A percentile compares a stretch with the other conserved stretches of the same genome.
Evolutionary conservation across 2,329 filamentous ascomycete genomes (phyloP).

Genomic region (Aspergillus calidoustus): DNA sequence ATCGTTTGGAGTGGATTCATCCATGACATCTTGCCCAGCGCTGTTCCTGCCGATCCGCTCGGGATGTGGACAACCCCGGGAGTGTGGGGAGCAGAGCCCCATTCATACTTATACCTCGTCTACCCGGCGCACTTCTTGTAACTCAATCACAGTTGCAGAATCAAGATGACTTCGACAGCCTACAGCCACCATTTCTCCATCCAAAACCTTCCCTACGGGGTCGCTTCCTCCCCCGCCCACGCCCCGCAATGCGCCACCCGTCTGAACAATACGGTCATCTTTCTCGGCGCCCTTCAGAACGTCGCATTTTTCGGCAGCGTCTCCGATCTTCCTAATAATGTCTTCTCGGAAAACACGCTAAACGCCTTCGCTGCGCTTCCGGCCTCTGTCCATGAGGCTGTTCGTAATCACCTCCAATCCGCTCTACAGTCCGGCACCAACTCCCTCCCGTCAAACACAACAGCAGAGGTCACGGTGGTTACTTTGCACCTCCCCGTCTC

Average conservation of each 20-base stretch:
- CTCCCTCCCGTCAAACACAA: conserved; percentile 22
- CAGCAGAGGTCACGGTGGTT: conserved; percentile 45
- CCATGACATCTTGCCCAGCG: neutral
- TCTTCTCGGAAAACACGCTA: conserved; percentile 45
- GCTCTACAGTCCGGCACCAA: conserved; percentile 15
- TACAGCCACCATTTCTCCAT: conserved; percentile 51
- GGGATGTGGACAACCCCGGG: conserved; percentile 2
- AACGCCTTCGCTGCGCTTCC: conserved; percentile 57
- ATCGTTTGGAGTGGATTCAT: neutral
- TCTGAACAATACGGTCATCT: conserved; percentile 57
- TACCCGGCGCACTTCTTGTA: neutral
- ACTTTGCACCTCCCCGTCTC: conserved; percentile 60
- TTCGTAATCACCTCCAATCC: conserved; percentile 46
- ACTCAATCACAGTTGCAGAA: neutral
- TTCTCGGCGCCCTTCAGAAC: conserved; percentile 52
- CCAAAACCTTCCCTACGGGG: conserved; percentile 59
- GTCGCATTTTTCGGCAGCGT: conserved; percentile 35
- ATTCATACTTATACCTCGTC: neutral
- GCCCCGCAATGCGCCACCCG: conserved; percentile 56
- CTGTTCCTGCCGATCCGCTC: neutral
- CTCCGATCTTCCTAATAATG: conserved; percentile 21
- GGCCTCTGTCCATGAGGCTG: conserved; percentile 41
- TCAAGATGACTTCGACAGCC: conserved; percentile 26
- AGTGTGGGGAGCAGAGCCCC: neutral
- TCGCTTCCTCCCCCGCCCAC: conserved; percentile 51